phyloP scores from a whole-genome alignment of 805 yeast genomes.

The Saturnispora kantuleensis region DNA sequence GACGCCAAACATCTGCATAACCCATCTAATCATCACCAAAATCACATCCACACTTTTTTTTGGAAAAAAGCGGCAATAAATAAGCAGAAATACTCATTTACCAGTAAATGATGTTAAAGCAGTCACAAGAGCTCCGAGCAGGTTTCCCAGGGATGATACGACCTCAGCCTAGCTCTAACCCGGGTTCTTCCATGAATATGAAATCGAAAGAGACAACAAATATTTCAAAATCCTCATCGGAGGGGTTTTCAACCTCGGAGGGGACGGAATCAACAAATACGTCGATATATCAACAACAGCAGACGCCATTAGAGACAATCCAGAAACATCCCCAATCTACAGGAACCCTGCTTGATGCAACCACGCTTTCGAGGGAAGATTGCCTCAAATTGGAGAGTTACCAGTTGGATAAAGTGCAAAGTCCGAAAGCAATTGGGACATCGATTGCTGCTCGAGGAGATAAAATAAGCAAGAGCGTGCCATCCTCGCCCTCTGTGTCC shows the following conservation, averaged over 20 bases:
- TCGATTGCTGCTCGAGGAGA: too few species aligned
- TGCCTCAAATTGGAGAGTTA: slow-evolving; percentile 1
- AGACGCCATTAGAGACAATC: background rate
- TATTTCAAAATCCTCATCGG: slow-evolving; percentile 12
- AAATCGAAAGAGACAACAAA: too few species aligned
- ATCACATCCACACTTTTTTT: too few species aligned
- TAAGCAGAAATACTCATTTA: too few species aligned
- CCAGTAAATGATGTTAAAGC: background rate
- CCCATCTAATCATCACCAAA: too few species aligned
- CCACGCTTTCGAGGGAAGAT: background rate
- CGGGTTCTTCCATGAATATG: too few species aligned
- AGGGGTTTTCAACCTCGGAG: slow-evolving; percentile 8
- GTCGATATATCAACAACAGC: background rate
- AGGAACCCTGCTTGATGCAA: too few species aligned
- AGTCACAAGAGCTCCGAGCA: background rate
- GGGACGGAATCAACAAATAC: slow-evolving; percentile 8
- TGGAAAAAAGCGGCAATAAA: too few species aligned
- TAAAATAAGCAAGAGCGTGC: too few species aligned
- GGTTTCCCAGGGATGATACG: background rate
- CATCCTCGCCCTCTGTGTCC: background rate
- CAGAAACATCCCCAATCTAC: background rate
- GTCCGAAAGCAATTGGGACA: background rate
- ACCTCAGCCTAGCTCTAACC: background rate
- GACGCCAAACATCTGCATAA: too few species aligned
- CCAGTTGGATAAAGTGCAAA: background rate